Conservation (phyloP, 371 early-diverging fungal species). For the Mucor indicus region DNA sequence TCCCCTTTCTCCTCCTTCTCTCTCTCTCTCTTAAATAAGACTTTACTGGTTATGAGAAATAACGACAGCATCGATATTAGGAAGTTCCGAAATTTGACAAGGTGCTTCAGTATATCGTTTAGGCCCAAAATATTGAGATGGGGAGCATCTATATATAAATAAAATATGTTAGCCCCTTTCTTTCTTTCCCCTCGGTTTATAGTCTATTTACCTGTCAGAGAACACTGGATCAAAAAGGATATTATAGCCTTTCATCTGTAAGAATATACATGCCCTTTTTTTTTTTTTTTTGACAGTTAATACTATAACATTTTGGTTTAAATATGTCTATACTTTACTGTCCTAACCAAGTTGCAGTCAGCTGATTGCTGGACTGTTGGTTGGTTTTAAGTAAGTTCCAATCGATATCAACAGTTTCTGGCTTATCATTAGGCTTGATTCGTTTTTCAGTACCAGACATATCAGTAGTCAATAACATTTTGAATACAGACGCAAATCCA, state of each 20-base stretch:
- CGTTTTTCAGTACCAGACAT: neutral
- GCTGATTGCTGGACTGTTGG: constrained; percentile 10
- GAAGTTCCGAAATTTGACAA: constrained; percentile 62
- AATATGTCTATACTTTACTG: constrained; percentile 22
- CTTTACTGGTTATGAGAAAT: constrained; percentile 70
- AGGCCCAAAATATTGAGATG: constrained; percentile 59
- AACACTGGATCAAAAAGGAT: constrained; percentile 75
- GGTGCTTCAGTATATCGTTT: constrained; percentile 67
- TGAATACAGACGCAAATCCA: neutral
- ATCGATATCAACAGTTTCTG: constrained; percentile 18
- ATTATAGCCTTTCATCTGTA: constrained; percentile 62
- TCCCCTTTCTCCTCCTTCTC: too few relatives aligned
- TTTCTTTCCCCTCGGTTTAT: neutral
- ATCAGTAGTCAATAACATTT: neutral
- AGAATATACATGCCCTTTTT: constrained; percentile 56
- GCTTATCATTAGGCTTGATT: constrained; percentile 6
- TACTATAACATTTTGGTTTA: neutral
- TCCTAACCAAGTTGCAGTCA: constrained; percentile 41
- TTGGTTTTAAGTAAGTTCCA: constrained; percentile 15
- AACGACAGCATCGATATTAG: constrained; percentile 66
- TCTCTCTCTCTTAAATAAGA: too few relatives aligned
- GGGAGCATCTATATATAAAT: constrained; percentile 51
- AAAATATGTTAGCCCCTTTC: neutral
- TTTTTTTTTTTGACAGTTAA: too few relatives aligned
- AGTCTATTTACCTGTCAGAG: constrained; percentile 41